Evolutionary conservation across 2,329 filamentous ascomycete genomes (phyloP).

Genomic region (Hirsutella minnesotensis): DNA sequence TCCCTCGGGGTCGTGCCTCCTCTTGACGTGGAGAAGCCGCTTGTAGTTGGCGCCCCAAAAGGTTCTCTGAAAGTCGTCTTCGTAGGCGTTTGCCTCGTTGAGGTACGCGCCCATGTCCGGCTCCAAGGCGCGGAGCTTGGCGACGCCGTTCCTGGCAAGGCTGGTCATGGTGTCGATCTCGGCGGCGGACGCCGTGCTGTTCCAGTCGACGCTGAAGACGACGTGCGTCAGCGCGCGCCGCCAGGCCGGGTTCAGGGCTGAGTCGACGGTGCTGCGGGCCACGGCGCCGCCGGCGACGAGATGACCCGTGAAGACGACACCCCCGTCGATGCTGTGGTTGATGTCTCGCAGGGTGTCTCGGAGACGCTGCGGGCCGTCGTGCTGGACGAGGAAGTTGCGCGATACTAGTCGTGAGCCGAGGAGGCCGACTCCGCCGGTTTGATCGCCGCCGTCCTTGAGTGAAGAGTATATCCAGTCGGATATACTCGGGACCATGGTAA

Average conservation of each 20-base stretch:
- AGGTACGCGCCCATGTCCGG: conserved; percentile 15
- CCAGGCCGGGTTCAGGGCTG: conserved; percentile 29
- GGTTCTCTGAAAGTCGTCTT: conserved; percentile 21
- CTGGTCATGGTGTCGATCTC: conserved; percentile 7
- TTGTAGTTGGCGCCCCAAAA: conserved; percentile 24
- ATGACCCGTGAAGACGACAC: conserved; percentile 9
- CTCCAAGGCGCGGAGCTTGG: conserved; percentile 11
- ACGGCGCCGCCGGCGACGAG: conserved; percentile 6
- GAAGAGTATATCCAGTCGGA: conserved; percentile 1
- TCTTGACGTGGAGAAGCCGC: conserved; percentile 21
- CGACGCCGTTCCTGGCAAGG: conserved; percentile 14
- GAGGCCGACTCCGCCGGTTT: conserved; percentile 11
- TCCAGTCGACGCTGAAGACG: conserved; percentile 14
- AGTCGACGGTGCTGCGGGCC: conserved; percentile 16
- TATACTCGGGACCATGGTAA: background rate
- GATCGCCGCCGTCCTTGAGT: conserved; percentile 11
- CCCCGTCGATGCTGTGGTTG: conserved; percentile 2
- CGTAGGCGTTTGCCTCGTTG: conserved; percentile 22
- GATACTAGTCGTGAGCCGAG: conserved; percentile 10
- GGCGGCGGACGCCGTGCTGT: conserved; percentile 3
- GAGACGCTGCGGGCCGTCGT: conserved; percentile 11
- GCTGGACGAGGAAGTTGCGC: conserved; percentile 15
- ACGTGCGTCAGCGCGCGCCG: conserved; percentile 24
- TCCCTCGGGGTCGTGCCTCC: conserved; percentile 20
- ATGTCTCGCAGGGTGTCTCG: conserved; percentile 10